Evolutionary conservation across 2,329 filamentous ascomycete species (phyloP), one percentile per base, ranked within the genome.

Genomic region (Penicillium sp.): DNA sequence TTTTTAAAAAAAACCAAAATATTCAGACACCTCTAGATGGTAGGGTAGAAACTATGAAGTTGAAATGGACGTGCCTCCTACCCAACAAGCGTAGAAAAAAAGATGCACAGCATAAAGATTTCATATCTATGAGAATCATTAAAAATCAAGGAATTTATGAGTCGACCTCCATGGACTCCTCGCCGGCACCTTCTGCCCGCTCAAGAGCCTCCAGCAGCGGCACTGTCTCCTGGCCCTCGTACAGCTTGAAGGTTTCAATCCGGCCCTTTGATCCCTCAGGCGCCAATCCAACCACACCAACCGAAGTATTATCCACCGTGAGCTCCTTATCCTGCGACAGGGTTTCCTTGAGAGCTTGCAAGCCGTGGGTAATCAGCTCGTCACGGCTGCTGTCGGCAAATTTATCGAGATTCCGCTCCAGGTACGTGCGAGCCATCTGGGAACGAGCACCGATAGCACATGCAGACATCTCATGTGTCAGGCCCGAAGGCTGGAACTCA

Each of bases 391-490:
- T 87, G 60, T 83, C 82, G 66, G 84, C 83, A 72, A 99, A 97
- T 62, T 85, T 78, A 58, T 96, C 92, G 55, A 97, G 77, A 76
- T 97, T 89, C 68, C 91, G 84, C 83, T 99, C 94, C 49, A 99
- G 80, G 75, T 99, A 99, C 58, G 94, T 99, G 68, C 94, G 82
- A 20, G 94, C 94, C 91, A 97, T 97, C 80, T 99, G 94, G 73
- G 89, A 94, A 65, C 94, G 84, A 41, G 94, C 94, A 46, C 94
- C 94, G 72, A 99, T 99, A 52, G 92, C 93, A 70, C 93, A 97
- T 20, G 94, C 94, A 43, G 89, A 74, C 91, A 97, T 97, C 83
- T 99, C 94, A 71, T 97, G 90, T 65, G 91, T 97, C 82, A 97
- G 88, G 41, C 94, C 94, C 48, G 85, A 90, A 9, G 94, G 94